Base-by-base conservation (phyloP, 805 yeast genomes). In the Candida verbasci region DNA sequence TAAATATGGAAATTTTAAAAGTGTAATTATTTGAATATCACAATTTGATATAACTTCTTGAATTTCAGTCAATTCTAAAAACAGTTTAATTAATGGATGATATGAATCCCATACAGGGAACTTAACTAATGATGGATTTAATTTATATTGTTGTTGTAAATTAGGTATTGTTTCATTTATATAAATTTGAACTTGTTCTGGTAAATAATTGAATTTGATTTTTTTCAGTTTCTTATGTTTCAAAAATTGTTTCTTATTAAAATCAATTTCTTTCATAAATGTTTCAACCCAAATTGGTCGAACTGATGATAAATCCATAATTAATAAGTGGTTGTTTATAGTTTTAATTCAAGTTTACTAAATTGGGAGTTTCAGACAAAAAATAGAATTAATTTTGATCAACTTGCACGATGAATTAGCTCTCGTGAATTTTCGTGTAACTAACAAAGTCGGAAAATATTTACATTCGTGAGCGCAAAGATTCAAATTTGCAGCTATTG, bases 51-150 rank as follows among this genome's bases (percentile, higher is more conserved):
- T n/a, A 4, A 30, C 12, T 9, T 14, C 8, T 12, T 22, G 33
- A 3, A 30, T 22, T 9, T 15, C 18, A 8, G 11, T 4, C 21
- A 16, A 22, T 3, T 20, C 21, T 21, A 30, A 30, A 16, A 30
- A 30, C 9, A 18, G 17, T 30, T 30, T 30, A 5, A 30, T 30
- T 17, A 30, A 22, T 21, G 33, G 33, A 22, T 30, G 33, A 16
- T 21, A 30, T 5, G 7, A 6, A 10, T 30, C 33, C 21, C 15
- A 30, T 6, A 30, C 21, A 8, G 24, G 15, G 10, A 30, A 30
- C 12, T 25, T 25, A 25, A 25, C 9, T 12, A 12, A 12, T 9
- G 17, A 12, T 25, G 28, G 6, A 14, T 25, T 17, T 14, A 7
- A 6, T 6, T 25, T 5, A 7, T 9, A 14, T 12, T 14, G 17